Base-by-base conservation (phyloP, 176 grass and related monocot species). In the Ensete ventricosum region DNA sequence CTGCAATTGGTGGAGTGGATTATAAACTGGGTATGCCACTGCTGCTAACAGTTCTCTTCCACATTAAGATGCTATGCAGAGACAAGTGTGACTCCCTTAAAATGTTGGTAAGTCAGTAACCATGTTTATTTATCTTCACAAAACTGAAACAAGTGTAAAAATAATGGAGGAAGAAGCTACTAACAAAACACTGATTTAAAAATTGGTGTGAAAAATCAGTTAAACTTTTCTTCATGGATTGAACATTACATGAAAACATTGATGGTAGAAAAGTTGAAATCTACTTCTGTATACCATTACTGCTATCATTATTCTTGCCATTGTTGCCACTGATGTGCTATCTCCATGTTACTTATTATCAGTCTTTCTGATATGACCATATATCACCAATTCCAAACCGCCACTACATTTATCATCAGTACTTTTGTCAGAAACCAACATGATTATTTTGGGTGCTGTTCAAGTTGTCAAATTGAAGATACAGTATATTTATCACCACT, bases 21-120 rank as follows among this genome's bases (percentile, higher is more conserved):
- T 88, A 81, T 51, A 93, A 86, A 81, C 57, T 90, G 72, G 84
- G 83, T 62, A 83, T 93, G 85, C 88, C 90, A 53, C 76, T 97
- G 77, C 81, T 97, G 73, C 74, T 91, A 81, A 27, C 74, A 69
- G 73, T 89, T 84, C 86, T 93, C 52, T 91, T 87, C 82, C 90
- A 93, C 85, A 91, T 17, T 72, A 93, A 92, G 62, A 87, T 93
- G 48, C 72, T 93, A 53, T 91, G 76, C 69, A 78, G 62, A 77
- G 85, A 78, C 23, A 73, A 13, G 23, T 73, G 22, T 71, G 53
- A 74, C 80, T 83, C 77, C 78, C 77, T 82, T 52, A 60, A 91
- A 77, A 85, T 83, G 11, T 82, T 80, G 87, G 94, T 93, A 74
- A 88, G 90, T 84, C 53, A 64, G 73, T 54, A 76, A 57, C 75